These are phyloP conservation scores for Tetracentron sinense DNA, from an alignment of 164 flowering plant species.

Conservation along the genomic window DNA sequence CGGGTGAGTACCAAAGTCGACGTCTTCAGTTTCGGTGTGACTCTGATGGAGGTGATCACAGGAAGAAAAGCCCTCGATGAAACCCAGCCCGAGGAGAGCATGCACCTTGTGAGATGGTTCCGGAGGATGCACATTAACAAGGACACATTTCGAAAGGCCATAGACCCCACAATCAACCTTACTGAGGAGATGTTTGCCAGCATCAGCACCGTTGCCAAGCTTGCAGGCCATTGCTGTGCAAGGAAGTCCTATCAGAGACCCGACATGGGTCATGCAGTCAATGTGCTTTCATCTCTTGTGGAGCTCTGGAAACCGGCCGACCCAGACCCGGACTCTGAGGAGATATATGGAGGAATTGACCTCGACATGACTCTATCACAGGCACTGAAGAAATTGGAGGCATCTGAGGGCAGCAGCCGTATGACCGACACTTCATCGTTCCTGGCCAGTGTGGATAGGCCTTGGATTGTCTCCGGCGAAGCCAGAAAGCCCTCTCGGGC, in stretches of 20 bases:
- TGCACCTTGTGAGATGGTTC: conserved; percentile 89
- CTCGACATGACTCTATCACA: conserved; percentile 65
- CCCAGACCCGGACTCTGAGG: conserved; percentile 53
- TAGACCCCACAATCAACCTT: conserved; percentile 59
- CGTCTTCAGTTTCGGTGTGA: conserved; percentile 94
- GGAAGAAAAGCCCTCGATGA: conserved; percentile 87
- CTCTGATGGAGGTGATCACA: conserved; percentile 81
- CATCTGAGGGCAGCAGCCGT: conserved; percentile 45
- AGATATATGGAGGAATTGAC: conserved; percentile 65
- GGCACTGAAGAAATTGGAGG: conserved; percentile 81
- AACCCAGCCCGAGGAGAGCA: conserved; percentile 64
- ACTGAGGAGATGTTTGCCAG: conserved; percentile 62
- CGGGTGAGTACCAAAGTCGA: conserved; percentile 84
- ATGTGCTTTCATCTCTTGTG: conserved; percentile 70
- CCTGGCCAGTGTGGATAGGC: too few relatives aligned
- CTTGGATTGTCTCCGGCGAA: too few relatives aligned
- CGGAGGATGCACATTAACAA: conserved; percentile 60
- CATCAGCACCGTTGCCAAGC: conserved; percentile 64
- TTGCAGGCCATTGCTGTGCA: conserved; percentile 88
- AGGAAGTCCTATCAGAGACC: conserved; percentile 90
- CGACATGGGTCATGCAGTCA: conserved; percentile 87
- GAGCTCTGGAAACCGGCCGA: conserved; percentile 82
- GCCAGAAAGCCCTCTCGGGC: too few relatives aligned
- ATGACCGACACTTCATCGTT: conserved; percentile 40
- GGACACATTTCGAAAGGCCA: conserved; percentile 53